Base-by-base conservation (phyloP, 2,329 filamentous ascomycete species). In the Aureobasidium mangrovei region DNA sequence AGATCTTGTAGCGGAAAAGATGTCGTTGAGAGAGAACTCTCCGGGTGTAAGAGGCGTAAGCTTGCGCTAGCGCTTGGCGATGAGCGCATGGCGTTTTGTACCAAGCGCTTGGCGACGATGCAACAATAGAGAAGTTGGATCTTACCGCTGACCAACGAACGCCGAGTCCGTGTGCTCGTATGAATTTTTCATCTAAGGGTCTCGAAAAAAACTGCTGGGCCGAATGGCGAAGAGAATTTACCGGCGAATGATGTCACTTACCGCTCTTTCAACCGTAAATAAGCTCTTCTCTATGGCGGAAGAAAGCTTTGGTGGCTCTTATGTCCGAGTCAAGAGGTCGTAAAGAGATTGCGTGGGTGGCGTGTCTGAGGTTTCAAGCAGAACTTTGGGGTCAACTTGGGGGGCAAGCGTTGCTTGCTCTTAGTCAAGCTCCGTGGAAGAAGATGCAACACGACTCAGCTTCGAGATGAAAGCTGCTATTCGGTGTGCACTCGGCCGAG, bases 271-370 rank as follows among this genome's bases (percentile, higher is more conserved):
- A 33, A 27, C 47, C 47, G 47, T 26, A 33, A 28, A 42, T 51
- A 51, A 51, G 47, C 47, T 51, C 47, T 38, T 51, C 38, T 51
- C 38, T n/a, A 35, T 51, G 47, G 47, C 47, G 36, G 47, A 38
- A 33, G 36, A 51, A 51, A 51, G 47, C 47, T 51, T 51, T 51
- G 47, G 29, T 51, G 47, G 47, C 38, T 40, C 32, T 8, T 29
- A 9, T 29, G 47, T 38, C 42, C 35, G 47, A 51, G 47, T 51
- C 47, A 42, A 51, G 38, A 36, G 33, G 41, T 51, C 33, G 47
- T 10, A 35, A 35, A 33, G 18, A 9, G 10, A 51, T 42, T 6
- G 47, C 47, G 47, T 51, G 29, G 47, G 47, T 51, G 47, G 47
- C 47, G 47, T 51, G 38, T 42, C 28, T 32, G 6, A 41, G 38